phyloP scores from a whole-genome alignment of 495 filamentous ascomycete species.

The Aspergillus kassunensis region DNA sequence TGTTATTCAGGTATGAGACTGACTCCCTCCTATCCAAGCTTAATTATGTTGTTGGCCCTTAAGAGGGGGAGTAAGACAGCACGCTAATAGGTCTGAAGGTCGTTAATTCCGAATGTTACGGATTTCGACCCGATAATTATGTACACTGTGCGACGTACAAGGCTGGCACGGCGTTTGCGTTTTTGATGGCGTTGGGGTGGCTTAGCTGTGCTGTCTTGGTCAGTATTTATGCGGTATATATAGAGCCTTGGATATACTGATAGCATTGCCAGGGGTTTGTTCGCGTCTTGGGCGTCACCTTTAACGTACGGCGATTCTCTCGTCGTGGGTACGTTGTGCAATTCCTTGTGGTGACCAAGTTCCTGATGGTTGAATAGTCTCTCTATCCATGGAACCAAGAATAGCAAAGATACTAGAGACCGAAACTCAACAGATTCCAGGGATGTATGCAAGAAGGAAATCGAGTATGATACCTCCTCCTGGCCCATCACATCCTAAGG shows the following conservation, averaged over 20 bases:
- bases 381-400: background rate
- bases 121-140: background rate
- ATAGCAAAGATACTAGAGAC: background rate
- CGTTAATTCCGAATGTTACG: constrained; percentile 8
- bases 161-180: constrained; percentile 11
- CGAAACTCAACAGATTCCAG: too few species aligned
- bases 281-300: too few species aligned
- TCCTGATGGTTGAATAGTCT: too few species aligned
- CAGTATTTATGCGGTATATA: background rate
- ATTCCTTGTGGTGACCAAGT: too few species aligned
- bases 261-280: too few species aligned
- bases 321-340: too few species aligned
- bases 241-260: background rate
- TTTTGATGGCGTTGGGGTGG: constrained; percentile 2
- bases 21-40: background rate
- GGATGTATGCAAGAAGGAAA: too few species aligned
- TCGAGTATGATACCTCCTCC: too few species aligned
- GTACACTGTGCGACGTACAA: constrained; percentile 6
- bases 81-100: background rate
- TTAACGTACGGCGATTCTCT: too few species aligned
- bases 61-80: background rate
- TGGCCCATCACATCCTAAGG: too few species aligned
- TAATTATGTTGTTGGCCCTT: background rate
- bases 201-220: constrained; percentile 1
- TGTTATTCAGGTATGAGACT: constrained; percentile 1